A percentile compares a stretch with the other conserved stretches of the same genome.
Conservation (phyloP, 2,329 filamentous ascomycete genomes). For the Apiospora pterosperma region DNA sequence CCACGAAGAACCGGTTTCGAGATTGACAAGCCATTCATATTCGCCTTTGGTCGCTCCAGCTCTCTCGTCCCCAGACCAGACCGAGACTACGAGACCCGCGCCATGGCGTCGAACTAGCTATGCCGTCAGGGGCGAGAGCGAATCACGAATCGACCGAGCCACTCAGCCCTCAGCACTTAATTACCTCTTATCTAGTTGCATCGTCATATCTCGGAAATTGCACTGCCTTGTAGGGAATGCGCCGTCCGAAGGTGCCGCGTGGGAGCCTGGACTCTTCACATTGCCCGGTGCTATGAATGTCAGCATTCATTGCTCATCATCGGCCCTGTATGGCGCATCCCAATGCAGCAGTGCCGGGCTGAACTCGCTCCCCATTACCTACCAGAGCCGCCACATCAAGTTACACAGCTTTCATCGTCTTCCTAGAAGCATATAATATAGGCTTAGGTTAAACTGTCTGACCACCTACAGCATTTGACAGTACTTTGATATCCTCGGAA, state of each 20-base stretch:
- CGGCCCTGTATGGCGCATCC: not conserved
- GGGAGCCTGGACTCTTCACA: not conserved
- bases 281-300: too few species aligned
- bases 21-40: not conserved
- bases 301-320: not conserved
- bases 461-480: too few species aligned
- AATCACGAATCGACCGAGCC: not conserved
- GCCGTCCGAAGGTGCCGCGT: not conserved
- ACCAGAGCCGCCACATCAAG: not conserved
- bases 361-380: too few species aligned
- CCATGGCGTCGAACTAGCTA: not conserved
- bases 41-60: not conserved
- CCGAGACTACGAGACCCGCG: not conserved
- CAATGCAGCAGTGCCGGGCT: too few species aligned
- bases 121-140: not conserved
- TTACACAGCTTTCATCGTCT: not conserved
- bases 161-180: too few species aligned
- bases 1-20: not conserved
- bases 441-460: not conserved
- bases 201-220: not conserved
- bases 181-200: too few species aligned
- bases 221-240: not conserved
- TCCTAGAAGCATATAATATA: not conserved
- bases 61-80: not conserved
- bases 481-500: too few species aligned